These are phyloP conservation scores for Gamarada debralockiae DNA, from an alignment of 495 filamentous ascomycete genomes.

Conservation along the genomic window DNA sequence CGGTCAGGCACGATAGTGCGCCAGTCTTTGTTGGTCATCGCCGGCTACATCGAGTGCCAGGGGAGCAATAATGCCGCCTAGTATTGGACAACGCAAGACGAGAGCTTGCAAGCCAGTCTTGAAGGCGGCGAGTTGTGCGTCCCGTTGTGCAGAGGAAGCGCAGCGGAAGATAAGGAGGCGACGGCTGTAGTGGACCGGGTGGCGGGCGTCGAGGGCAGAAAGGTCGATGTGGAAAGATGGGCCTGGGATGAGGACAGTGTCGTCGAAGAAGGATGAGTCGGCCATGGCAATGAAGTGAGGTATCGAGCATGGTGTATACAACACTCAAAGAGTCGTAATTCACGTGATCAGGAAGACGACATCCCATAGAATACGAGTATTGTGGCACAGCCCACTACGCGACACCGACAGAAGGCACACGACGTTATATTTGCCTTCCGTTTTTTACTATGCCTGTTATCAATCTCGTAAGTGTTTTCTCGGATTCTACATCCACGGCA, in stretches of 20 bases:
- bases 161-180: constrained; percentile 11
- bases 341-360: too few species aligned
- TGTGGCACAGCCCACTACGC: too few species aligned
- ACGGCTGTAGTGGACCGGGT: constrained; percentile 12
- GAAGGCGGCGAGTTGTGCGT: constrained; percentile 6
- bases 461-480: too few species aligned
- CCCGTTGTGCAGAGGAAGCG: constrained; percentile 4
- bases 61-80: constrained; percentile 8
- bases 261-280: neutral
- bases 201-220: constrained; percentile 3
- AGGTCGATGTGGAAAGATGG: constrained; percentile 15
- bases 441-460: too few species aligned
- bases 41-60: neutral
- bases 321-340: too few species aligned
- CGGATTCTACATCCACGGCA: too few species aligned
- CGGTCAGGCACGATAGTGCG: constrained; percentile 5
- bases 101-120: constrained; percentile 7
- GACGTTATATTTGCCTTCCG: too few species aligned
- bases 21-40: constrained; percentile 3
- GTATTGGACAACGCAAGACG: constrained; percentile 7
- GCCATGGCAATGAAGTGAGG: too few species aligned
- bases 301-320: too few species aligned
- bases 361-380: too few species aligned
- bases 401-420: too few species aligned
- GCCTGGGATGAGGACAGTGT: constrained; percentile 7